Evolutionary conservation across 495 filamentous ascomycete genomes (phyloP), one percentile per base, ranked within the genome.

Genomic region (Xylaria cubensis): DNA sequence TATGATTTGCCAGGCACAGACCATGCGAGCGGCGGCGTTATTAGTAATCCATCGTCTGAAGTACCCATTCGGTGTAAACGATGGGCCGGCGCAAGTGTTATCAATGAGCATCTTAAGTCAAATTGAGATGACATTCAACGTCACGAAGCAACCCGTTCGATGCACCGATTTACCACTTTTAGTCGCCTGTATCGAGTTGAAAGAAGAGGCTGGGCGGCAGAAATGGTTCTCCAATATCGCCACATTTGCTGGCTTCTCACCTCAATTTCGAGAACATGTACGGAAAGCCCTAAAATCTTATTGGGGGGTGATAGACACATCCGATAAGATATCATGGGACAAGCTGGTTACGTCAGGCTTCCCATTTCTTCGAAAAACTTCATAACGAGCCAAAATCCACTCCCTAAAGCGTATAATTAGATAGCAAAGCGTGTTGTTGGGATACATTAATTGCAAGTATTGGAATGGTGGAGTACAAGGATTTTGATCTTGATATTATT

Each of bases 391-490:
- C 29, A 7, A 59, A 59, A n/a, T 15, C 12, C 6, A 36, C 19
- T 59, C 2, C 56, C n/a, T 7, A 8, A 8, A 34, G 55, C 15
- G 6, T n/a, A n/a, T 3, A 21, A 39, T n/a, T 17, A 21, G 12
- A 10, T 21, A 9, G 13, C 9, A 39, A 61, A 39, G 9, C 10
- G 29, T 21, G 32, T 61, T 13, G 58, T 61, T 61, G 19, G 34
- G 21, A 59, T 7, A 59, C 26, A 59, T 44, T 39, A 39, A 15
- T 89, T 85, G 0, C 88, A n/a, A n/a, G n/a, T n/a, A n/a, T 85
- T 77, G 0, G 89, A 91, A 1, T 86, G 32, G 1, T 88, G 83
- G 64, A 91, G 80, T 2, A 87, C 81, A 51, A 90, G 80, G 71
- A 91, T 55, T 17, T 71, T 63, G 58, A 39, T 39, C 10, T 58